phyloP scores from a whole-genome alignment of 2,329 filamentous ascomycete genomes.

The Paradendryphiella salina region DNA sequence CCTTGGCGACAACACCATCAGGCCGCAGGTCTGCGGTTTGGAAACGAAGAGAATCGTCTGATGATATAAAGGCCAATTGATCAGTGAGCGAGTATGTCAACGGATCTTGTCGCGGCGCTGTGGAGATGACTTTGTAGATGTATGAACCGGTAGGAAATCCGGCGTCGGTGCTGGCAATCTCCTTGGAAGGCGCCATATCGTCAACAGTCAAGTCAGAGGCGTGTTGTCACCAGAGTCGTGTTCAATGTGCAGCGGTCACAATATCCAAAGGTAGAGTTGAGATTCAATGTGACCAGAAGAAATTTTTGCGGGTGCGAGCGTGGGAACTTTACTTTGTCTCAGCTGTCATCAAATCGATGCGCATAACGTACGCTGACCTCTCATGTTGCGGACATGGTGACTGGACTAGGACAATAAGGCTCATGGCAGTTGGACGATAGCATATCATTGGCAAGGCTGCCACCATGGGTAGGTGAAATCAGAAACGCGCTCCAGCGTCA shows the following conservation, averaged over 20 bases:
- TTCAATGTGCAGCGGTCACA: neutral
- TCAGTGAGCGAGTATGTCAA: slow-evolving; percentile 38
- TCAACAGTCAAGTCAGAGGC: neutral
- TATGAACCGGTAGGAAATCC: slow-evolving; percentile 43
- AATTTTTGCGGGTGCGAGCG: slow-evolving; percentile 14
- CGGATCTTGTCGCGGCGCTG: slow-evolving; percentile 36
- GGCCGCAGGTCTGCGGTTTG: slow-evolving; percentile 62
- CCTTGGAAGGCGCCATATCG: slow-evolving; percentile 28
- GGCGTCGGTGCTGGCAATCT: slow-evolving; percentile 25
- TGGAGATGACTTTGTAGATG: slow-evolving; percentile 47
- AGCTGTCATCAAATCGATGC: neutral
- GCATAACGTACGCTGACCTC: neutral
- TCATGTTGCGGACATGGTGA: neutral
- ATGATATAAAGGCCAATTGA: slow-evolving; percentile 65
- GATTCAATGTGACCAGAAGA: slow-evolving; percentile 12
- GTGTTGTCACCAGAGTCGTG: neutral
- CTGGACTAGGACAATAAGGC: neutral
- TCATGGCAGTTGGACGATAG: no score
- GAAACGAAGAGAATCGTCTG: slow-evolving; percentile 69
- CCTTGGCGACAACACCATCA: slow-evolving; percentile 53
- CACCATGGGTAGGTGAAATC: neutral
- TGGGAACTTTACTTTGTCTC: slow-evolving; percentile 2
- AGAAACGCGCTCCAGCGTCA: neutral
- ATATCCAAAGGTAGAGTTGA: neutral
- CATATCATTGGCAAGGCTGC: neutral